Evolutionary conservation across 495 filamentous ascomycete genomes (phyloP).

Genomic region (Bathelium albidoporum): DNA sequence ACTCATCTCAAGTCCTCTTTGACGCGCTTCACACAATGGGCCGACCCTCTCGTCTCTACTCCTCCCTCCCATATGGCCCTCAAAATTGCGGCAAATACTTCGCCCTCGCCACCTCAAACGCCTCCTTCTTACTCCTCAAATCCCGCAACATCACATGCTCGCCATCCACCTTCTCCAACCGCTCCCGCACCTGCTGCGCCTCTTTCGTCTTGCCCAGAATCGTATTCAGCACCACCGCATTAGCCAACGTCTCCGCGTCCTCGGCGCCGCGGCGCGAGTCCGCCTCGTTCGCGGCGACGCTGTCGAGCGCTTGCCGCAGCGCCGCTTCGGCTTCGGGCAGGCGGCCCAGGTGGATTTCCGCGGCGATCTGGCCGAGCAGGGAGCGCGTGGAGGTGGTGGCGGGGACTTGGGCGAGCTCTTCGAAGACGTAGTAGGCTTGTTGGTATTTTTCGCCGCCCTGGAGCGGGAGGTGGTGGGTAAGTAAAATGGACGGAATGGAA

Average conservation of each 20-base stretch:
- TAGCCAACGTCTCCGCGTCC: slow-evolving; percentile 65
- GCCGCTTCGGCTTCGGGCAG: slow-evolving; percentile 83
- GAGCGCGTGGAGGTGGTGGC: slow-evolving; percentile 52
- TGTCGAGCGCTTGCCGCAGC: slow-evolving; percentile 65
- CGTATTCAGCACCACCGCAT: slow-evolving; percentile 66
- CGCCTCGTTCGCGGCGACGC: slow-evolving; percentile 21
- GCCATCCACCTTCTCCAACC: slow-evolving; percentile 23
- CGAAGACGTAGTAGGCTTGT: slow-evolving; percentile 94
- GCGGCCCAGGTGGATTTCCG: slow-evolving; percentile 83
- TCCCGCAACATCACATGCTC: slow-evolving; percentile 26
- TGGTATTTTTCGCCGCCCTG: slow-evolving; percentile 95
- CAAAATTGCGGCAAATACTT: slow-evolving; percentile 32
- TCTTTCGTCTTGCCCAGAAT: slow-evolving; percentile 69
- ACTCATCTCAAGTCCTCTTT: background rate
- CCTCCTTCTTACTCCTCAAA: slow-evolving; percentile 29
- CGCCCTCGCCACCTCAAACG: slow-evolving; percentile 28
- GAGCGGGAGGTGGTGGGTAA: slow-evolving; percentile 4
- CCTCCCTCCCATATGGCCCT: slow-evolving; percentile 18
- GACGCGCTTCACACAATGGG: background rate
- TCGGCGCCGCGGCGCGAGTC: slow-evolving; percentile 39
- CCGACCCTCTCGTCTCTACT: background rate
- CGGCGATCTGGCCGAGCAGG: slow-evolving; percentile 78
- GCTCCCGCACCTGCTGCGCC: slow-evolving; percentile 38
- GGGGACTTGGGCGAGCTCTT: slow-evolving; percentile 84
- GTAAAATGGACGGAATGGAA: background rate